A percentile compares a stretch with the other conserved stretches of the same genome.
Conservation (phyloP, 306 rosid genomes). For the Vicia sativa region DNA sequence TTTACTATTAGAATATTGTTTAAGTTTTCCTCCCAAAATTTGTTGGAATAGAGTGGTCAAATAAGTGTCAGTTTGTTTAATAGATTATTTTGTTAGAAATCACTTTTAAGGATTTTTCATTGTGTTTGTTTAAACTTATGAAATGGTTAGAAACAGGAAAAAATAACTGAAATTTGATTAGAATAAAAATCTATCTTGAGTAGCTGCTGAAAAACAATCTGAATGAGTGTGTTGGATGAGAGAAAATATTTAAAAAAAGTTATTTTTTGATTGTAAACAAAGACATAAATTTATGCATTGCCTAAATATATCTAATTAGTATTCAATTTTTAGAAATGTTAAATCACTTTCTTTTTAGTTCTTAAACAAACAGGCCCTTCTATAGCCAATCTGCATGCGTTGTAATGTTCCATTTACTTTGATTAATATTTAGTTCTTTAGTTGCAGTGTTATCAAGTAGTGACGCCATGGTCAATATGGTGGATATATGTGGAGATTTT, state of each 20-base stretch:
- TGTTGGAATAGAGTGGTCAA: no score
- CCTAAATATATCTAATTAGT: background rate
- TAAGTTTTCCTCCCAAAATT: no score
- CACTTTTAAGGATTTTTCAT: background rate
- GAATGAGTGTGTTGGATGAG: background rate
- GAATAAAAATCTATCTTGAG: background rate
- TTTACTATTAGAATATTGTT: background rate
- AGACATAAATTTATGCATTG: background rate
- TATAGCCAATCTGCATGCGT: constrained; percentile 14
- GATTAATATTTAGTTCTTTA: background rate
- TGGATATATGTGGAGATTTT: no score
- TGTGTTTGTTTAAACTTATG: background rate
- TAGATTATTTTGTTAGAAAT: no score
- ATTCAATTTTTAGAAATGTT: background rate
- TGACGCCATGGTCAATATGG: no score
- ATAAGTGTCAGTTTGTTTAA: no score
- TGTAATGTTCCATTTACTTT: constrained; percentile 10
- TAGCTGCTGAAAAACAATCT: background rate
- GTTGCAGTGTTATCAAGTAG: no score
- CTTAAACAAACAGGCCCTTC: background rate
- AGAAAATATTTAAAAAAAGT: background rate
- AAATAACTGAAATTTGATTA: background rate
- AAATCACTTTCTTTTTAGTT: background rate
- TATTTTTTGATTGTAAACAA: background rate
- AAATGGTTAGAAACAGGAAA: background rate